Percentiles rank a stretch among this genome's conserved stretches.
phyloP scores from a whole-genome alignment of 352 stramenopile genomes.

The Phytophthora nicotianae region DNA sequence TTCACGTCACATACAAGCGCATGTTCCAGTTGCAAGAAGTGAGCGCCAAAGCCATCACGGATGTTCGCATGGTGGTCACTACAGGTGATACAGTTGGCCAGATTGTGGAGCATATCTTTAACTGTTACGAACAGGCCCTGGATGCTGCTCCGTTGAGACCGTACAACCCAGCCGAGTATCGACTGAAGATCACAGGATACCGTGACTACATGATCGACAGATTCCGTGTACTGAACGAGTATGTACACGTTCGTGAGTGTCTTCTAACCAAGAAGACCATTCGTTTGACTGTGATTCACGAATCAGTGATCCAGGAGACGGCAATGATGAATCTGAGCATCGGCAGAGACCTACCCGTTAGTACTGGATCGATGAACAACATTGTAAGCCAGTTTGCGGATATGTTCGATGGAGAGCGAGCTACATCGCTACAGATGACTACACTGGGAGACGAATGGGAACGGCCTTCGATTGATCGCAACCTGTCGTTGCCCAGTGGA shows the following conservation, averaged over 20 bases:
- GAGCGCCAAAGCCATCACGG: conserved; percentile 79
- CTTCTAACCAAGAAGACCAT: conserved; percentile 88
- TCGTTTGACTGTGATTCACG: conserved; percentile 83
- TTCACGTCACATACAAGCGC: conserved; percentile 81
- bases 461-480: conserved; percentile 44
- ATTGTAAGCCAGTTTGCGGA: conserved; percentile 64
- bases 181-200: conserved; percentile 86
- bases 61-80: conserved; percentile 86
- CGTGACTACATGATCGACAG: conserved; percentile 88
- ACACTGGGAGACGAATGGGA: conserved; percentile 76
- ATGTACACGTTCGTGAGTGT: conserved; percentile 88
- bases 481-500: conserved; percentile 51
- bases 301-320: conserved; percentile 86
- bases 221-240: conserved; percentile 86
- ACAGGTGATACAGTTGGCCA: conserved; percentile 85
- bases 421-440: conserved; percentile 73
- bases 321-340: conserved; percentile 82
- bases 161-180: conserved; percentile 83
- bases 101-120: conserved; percentile 90
- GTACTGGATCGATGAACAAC: conserved; percentile 34
- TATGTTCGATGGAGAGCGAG: conserved; percentile 59
- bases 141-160: conserved; percentile 75
- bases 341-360: conserved; percentile 58
- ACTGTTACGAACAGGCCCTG: conserved; percentile 84
- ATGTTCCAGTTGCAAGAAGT: conserved; percentile 89